Evolutionary conservation across 805 yeast species (phyloP), one percentile per base, ranked within the genome.

Genomic region (Kockiozyma suomiensis): DNA sequence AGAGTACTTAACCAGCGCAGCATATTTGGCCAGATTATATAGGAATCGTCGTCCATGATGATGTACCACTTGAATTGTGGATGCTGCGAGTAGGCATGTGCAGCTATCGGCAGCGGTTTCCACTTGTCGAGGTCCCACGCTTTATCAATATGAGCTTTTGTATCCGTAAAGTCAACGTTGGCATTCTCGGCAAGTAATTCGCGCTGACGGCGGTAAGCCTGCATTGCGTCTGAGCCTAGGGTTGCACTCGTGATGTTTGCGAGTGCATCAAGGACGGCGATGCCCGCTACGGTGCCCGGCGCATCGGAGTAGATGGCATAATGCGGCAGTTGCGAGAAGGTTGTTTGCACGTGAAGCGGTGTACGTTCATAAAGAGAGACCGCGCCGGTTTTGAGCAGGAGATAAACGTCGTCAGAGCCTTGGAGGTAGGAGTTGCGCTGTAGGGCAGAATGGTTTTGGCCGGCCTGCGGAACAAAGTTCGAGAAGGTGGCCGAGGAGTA

Each of bases 51-150:
- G 56, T 74, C 77, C 51, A 72, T 68, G 50, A 75, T 59, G n/a
- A 74, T 64, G 49, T 61, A 73, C 78, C 78, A 75, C 42, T 74
- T 41, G 7, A 49, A 40, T 8, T 58, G 40, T 19, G 74, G 72
- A 2, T 66, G 49, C 15, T 43, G 46, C 3, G 43, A 15, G 63
- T 68, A 75, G n/a, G 76, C 77, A 47, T 74, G 73, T 10, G 66
- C 66, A 33, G 70, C 66, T 70, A 70, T 70, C 23, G 76, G 77
- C 8, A 75, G 28, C 58, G 71, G 73, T 66, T 75, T 75, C 69
- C 67, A 75, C 58, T 68, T 68, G 59, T 75, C 78, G 21, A 72
- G 62, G n/a, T 61, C 67, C 76, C 76, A 73, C 47, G 74, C 75
- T 17, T 61, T 61, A 4, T 60, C 68, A 7, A 62, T 62, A 17